These are phyloP conservation scores for Daldinia bambusicola DNA, from an alignment of 495 filamentous ascomycete genomes.

Conservation along the genomic window DNA sequence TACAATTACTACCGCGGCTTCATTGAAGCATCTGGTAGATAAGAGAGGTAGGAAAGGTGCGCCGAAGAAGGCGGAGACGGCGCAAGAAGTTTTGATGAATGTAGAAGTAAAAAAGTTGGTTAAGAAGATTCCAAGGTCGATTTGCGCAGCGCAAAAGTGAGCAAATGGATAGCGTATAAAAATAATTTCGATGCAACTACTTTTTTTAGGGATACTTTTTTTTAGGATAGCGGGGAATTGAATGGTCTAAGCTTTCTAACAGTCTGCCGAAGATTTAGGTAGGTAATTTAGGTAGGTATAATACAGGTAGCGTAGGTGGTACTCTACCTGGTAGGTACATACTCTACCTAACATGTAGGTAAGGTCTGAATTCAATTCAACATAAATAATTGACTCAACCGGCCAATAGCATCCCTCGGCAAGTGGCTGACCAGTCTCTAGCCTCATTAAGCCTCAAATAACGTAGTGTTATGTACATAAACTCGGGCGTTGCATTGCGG, in stretches of 20 bases:
- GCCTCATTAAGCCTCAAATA: slow-evolving; percentile 31
- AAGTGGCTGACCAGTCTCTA: slow-evolving; percentile 43
- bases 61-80: slow-evolving; percentile 15
- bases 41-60: slow-evolving; percentile 5
- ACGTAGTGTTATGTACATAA: too few species aligned
- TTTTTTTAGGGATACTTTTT: not conserved
- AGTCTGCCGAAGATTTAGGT: too few species aligned
- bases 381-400: too few species aligned
- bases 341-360: too few species aligned
- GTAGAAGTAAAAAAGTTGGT: not conserved
- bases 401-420: slow-evolving; percentile 23
- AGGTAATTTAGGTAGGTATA: too few species aligned
- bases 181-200: slow-evolving; percentile 34
- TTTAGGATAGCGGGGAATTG: slow-evolving; percentile 44
- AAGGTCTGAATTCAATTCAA: too few species aligned
- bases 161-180: slow-evolving; percentile 6
- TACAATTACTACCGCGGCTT: slow-evolving; percentile 71
- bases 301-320: too few species aligned
- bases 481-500: not conserved
- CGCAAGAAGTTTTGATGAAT: slow-evolving; percentile 1
- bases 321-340: too few species aligned
- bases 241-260: slow-evolving; percentile 22
- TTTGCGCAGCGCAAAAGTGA: slow-evolving; percentile 20
- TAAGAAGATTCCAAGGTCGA: slow-evolving; percentile 1
- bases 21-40: slow-evolving; percentile 54